Base-by-base conservation (phyloP, 1,139 yeast species). In the Taphrina flavorubra region DNA sequence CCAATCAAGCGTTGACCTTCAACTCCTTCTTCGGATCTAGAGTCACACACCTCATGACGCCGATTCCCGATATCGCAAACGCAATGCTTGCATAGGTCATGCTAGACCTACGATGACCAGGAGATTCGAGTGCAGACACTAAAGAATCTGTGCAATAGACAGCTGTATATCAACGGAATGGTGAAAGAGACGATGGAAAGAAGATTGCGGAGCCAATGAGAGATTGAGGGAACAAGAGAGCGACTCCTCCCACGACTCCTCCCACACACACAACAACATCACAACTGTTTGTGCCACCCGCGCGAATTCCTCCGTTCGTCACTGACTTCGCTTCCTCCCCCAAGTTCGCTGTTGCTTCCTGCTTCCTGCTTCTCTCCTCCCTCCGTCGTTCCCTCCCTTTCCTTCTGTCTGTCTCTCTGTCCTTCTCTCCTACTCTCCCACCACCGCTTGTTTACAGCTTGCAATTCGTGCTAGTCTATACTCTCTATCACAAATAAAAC, bases 201-300 rank as follows among this genome's bases (percentile, higher is more conserved):
- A 39, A 11, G 16, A 44, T 7, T 44, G 47, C n/a, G 47, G 47
- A 44, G 47, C 47, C 47, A 44, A 44, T n/a, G 18, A 20, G 34
- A 49, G 8, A 20, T 20, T 25, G 47, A 8, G 47, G 16, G 16
- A 44, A 44, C 5, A n/a, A 6, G 34, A 49, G 8, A 20, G 1
- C 53, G n/a, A 49, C 53, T 49, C 53, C 53, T 49, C 53, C 53
- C 34, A 7, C 25, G n/a, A 49, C 53, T 49, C 53, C 53, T 49
- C 53, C 53, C 13, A 25, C 4, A 25, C 25, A 25, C 25, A n/a
- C n/a, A n/a, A n/a, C n/a, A 25, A 25, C 25, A 25, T 2, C 25
- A 25, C 25, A 25, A 25, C 25, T 25, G 25, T 25, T 25, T 25
- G 25, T 25, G 25, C 25, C 25, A 25, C 25, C 25, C 25, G 36